A percentile compares a stretch with the other conserved stretches of the same genome.
Conservation (phyloP, 257 asterid genomes). For the Orobanche coerulescens region DNA sequence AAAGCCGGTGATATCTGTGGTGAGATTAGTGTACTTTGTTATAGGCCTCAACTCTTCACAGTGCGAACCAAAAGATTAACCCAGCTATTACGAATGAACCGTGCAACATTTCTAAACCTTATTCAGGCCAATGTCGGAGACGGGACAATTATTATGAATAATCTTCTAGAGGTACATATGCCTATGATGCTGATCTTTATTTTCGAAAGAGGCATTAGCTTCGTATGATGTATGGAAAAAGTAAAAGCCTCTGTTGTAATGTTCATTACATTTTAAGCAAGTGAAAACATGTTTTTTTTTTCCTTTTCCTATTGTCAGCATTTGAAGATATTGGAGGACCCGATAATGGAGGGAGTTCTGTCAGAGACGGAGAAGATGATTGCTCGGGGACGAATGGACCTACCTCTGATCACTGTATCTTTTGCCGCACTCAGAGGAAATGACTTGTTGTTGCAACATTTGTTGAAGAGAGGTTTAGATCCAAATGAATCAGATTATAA, state of each 20-base stretch:
- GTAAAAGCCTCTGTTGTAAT: background rate
- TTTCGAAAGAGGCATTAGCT: background rate
- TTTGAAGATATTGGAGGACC: constrained; percentile 66
- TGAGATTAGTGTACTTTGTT: constrained; percentile 88
- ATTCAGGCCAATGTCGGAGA: constrained; percentile 88
- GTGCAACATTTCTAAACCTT: constrained; percentile 67
- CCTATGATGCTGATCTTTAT: background rate
- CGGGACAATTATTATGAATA: constrained; percentile 77
- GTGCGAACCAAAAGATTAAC: constrained; percentile 73
- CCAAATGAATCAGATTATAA: constrained; percentile 72
- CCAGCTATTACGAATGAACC: constrained; percentile 70
- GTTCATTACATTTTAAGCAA: background rate
- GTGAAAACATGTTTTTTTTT: constrained; percentile 2
- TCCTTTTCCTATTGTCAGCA: constrained; percentile 38
- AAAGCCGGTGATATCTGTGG: constrained; percentile 77
- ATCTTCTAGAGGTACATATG: constrained; percentile 71
- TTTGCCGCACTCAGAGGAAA: constrained; percentile 90
- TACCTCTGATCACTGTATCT: constrained; percentile 82
- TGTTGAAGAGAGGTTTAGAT: constrained; percentile 85
- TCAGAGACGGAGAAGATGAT: constrained; percentile 80
- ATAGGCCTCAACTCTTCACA: constrained; percentile 81
- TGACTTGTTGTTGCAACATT: constrained; percentile 67
- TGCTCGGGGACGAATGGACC: constrained; percentile 86
- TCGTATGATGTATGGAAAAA: background rate
- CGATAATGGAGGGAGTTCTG: constrained; percentile 83